phyloP scores from a whole-genome alignment of 345 rosid genomes.

The Salix dunnii region DNA sequence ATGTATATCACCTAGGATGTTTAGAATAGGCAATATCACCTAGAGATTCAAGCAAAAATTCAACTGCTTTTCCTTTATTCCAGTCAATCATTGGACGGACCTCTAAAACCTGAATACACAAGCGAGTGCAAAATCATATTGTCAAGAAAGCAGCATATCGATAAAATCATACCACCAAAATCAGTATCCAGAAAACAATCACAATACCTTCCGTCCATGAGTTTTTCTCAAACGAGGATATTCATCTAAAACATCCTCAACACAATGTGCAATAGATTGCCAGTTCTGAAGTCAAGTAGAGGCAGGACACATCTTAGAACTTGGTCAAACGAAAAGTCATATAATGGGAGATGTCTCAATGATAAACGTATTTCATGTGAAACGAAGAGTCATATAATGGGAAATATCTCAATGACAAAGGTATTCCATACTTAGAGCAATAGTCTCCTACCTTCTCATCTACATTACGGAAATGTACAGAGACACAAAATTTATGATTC shows the following conservation, averaged over 20 bases:
- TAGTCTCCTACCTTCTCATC: constrained; percentile 60
- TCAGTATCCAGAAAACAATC: not conserved
- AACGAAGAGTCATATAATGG: not conserved
- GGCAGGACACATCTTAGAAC: constrained; percentile 1
- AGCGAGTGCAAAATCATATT: not conserved
- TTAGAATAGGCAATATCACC: constrained; percentile 37
- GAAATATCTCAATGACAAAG: not conserved
- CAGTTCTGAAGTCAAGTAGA: constrained; percentile 49
- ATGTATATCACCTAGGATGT: not conserved
- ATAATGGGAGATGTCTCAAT: not conserved
- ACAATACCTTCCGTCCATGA: constrained; percentile 61
- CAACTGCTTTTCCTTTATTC: constrained; percentile 96
- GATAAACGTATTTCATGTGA: not conserved
- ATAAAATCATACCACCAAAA: not conserved
- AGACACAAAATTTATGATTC: constrained; percentile 89
- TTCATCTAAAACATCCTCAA: constrained; percentile 73
- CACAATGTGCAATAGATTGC: constrained; percentile 73
- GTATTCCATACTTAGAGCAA: not conserved
- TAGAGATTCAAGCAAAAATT: constrained; percentile 84
- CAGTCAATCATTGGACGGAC: constrained; percentile 91
- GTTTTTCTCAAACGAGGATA: constrained; percentile 75
- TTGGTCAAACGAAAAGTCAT: not conserved
- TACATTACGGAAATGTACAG: constrained; percentile 98
- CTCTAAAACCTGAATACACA: constrained; percentile 69
- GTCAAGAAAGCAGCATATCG: not conserved